Evolutionary conservation across 805 yeast genomes (phyloP).

Genomic region (Wickerhamomyces kurtzmanii): DNA sequence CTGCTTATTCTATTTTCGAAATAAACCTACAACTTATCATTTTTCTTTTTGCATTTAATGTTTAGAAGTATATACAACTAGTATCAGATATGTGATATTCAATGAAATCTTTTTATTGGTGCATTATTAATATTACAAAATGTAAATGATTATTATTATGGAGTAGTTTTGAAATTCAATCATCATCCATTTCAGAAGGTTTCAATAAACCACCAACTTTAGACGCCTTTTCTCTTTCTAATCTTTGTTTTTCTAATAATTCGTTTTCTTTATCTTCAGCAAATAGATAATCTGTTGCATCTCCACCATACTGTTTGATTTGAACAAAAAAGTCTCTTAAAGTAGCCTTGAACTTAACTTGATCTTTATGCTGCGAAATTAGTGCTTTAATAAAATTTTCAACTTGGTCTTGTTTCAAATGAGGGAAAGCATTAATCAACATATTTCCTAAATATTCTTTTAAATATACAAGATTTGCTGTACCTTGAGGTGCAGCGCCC

Average conservation of each 20-base stretch:
- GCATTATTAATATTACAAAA: no score
- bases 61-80: no score
- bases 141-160: not conserved
- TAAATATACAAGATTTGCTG: conserved; percentile 69
- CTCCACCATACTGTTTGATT: conserved; percentile 93
- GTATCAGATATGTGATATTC: no score
- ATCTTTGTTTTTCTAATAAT: conserved; percentile 52
- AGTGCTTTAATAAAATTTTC: conserved; percentile 73
- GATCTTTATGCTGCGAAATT: conserved; percentile 63
- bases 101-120: no score
- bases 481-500: conserved; percentile 80
- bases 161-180: conserved; percentile 9
- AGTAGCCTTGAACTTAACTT: conserved; percentile 67
- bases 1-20: no score
- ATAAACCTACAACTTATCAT: no score
- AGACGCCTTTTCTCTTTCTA: conserved; percentile 73
- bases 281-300: conserved; percentile 86
- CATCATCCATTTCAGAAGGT: conserved; percentile 91
- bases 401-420: conserved; percentile 76
- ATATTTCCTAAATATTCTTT: conserved; percentile 75
- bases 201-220: conserved; percentile 89
- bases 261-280: conserved; percentile 89
- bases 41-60: no score
- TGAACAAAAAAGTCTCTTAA: conserved; percentile 94
- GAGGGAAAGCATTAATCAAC: conserved; percentile 86